These are phyloP conservation scores for Hyaloscypha bicolor DNA, from an alignment of 495 filamentous ascomycete genomes.

Conservation along the genomic window DNA sequence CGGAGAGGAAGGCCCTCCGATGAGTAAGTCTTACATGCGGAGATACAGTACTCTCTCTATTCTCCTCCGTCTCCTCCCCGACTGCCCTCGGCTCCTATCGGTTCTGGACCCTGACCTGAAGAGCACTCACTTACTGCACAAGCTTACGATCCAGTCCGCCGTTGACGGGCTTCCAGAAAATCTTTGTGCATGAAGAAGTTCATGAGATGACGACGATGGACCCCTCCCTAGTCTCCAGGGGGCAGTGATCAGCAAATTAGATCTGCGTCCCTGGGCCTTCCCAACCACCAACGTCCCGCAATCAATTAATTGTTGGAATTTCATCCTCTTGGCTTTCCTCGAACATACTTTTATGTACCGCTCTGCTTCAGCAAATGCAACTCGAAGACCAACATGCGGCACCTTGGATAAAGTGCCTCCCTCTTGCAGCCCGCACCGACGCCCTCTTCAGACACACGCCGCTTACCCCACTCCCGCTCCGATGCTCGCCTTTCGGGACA, in stretches of 20 bases:
- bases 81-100: not conserved
- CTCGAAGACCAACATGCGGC: not conserved
- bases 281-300: not conserved
- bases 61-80: conserved; percentile 2
- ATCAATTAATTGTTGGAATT: not conserved
- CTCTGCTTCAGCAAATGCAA: not conserved
- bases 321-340: not conserved
- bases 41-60: not conserved
- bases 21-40: too few species aligned
- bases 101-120: not conserved
- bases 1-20: not conserved
- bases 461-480: not conserved
- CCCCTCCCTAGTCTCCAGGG: conserved; percentile 5
- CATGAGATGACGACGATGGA: conserved; percentile 2
- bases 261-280: not conserved
- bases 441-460: not conserved
- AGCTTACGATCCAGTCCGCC: not conserved
- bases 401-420: not conserved
- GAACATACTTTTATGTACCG: not conserved
- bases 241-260: conserved; percentile 6
- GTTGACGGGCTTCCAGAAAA: conserved; percentile 22
- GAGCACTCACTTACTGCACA: not conserved
- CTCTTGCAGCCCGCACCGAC: not conserved
- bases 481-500: not conserved
- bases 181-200: conserved; percentile 12